Percentiles rank a stretch among this genome's conserved stretches.
Evolutionary conservation across 139 green algal genomes (phyloP).

Genomic region (Gonium pectorale): DNA sequence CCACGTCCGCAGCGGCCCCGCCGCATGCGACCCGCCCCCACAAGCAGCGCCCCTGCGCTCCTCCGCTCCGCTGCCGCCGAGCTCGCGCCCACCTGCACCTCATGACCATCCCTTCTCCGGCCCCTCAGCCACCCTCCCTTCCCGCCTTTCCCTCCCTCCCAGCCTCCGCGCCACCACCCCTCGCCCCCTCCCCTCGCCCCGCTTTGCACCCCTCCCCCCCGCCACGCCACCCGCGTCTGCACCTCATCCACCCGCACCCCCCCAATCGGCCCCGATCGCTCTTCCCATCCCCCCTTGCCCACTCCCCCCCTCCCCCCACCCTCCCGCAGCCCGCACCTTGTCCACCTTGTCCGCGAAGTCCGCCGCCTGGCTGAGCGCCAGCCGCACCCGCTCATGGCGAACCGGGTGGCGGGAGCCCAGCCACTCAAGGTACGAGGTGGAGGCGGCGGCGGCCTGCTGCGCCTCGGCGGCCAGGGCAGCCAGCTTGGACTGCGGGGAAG

Average conservation of each 20-base stretch:
- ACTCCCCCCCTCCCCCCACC: not conserved
- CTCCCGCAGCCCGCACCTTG: not conserved
- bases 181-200: not conserved
- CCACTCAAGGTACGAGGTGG: constrained; percentile 72
- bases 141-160: too few species aligned
- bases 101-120: too few species aligned
- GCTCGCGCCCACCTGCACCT: not conserved
- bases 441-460: constrained; percentile 59
- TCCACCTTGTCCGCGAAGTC: constrained; percentile 59
- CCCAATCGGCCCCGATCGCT: too few species aligned
- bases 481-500: constrained; percentile 37
- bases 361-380: constrained; percentile 60
- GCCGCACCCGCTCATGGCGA: constrained; percentile 64
- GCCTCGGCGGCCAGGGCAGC: constrained; percentile 66
- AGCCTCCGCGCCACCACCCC: too few species aligned
- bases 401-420: constrained; percentile 67
- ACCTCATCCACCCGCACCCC: too few species aligned
- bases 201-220: not conserved
- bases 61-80: not conserved
- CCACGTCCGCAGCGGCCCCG: too few species aligned
- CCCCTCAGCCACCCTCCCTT: too few species aligned
- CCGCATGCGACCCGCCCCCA: too few species aligned
- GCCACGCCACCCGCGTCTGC: too few species aligned
- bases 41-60: too few species aligned
- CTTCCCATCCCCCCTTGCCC: too few species aligned